Evolutionary conservation across 2,329 filamentous ascomycete genomes (phyloP).

Genomic region (Penicillium sp.): DNA sequence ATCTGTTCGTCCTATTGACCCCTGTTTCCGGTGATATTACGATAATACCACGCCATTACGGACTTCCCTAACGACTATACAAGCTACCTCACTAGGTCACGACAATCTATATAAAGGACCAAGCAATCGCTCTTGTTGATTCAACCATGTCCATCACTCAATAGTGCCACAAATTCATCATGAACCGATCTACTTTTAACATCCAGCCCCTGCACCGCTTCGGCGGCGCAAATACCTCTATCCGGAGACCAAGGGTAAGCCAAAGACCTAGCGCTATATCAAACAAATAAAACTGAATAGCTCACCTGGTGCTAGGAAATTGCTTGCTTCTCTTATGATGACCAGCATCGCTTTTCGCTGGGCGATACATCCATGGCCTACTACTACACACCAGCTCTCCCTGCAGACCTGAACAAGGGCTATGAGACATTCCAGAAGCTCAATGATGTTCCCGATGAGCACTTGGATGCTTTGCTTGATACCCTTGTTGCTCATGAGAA

Average conservation of each 20-base stretch:
- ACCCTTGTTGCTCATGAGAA: constrained; percentile 74
- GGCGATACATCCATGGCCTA: constrained; percentile 80
- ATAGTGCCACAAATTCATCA: constrained; percentile 13
- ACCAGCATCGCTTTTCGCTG: constrained; percentile 71
- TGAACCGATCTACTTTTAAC: constrained; percentile 53
- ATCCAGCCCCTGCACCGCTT: constrained; percentile 72
- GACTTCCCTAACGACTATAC: background rate
- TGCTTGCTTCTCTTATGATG: constrained; percentile 88
- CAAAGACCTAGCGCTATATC: background rate
- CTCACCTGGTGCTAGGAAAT: constrained; percentile 67
- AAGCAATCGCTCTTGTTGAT: background rate
- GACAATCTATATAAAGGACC: constrained; percentile 4
- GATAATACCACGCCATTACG: background rate
- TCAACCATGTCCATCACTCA: background rate
- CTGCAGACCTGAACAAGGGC: constrained; percentile 73
- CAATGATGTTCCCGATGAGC: constrained; percentile 79
- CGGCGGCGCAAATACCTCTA: constrained; percentile 64
- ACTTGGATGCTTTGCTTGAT: constrained; percentile 78
- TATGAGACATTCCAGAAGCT: constrained; percentile 81
- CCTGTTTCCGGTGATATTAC: background rate
- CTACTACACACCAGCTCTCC: constrained; percentile 76
- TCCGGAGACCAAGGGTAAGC: constrained; percentile 71
- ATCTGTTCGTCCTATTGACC: background rate
- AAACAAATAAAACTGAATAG: background rate
- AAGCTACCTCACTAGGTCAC: background rate